These are phyloP conservation scores for Phyllosticta citriasiana DNA, from an alignment of 2,329 filamentous ascomycete species.

Conservation along the genomic window DNA sequence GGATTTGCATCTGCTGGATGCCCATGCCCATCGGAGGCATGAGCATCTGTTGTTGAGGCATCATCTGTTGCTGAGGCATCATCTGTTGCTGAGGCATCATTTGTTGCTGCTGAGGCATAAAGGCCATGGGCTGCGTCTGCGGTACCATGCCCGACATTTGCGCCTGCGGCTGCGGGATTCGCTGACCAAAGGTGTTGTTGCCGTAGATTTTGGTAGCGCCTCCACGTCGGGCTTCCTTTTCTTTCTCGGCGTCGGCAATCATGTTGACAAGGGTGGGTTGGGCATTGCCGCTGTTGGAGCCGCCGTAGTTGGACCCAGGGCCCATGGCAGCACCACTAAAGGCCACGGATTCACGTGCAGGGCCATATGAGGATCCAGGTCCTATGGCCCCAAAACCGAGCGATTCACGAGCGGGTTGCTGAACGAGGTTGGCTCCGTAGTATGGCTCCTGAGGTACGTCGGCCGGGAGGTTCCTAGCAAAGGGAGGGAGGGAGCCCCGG, in stretches of 20 bases:
- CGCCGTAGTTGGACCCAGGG: constrained; percentile 25
- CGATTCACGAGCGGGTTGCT: constrained; percentile 24
- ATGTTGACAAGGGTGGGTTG: constrained; percentile 27
- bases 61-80: background rate
- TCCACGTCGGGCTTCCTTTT: constrained; percentile 17
- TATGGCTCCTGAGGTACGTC: constrained; percentile 19
- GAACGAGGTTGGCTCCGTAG: constrained; percentile 26
- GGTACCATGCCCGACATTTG: background rate
- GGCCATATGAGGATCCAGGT: background rate
- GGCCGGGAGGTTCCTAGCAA: constrained; percentile 25
- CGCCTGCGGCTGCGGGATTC: constrained; percentile 1
- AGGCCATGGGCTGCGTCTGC: background rate
- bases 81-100: background rate
- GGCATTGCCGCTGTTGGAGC: constrained; percentile 20
- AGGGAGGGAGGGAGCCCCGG: constrained; percentile 19
- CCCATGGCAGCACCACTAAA: constrained; percentile 11
- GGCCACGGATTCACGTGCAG: constrained; percentile 21
- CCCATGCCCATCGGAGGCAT: constrained; percentile 3
- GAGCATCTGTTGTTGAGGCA: constrained; percentile 6
- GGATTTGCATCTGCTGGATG: constrained; percentile 7
- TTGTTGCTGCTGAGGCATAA: constrained; percentile 12
- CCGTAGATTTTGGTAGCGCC: constrained; percentile 7
- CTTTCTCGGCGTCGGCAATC: constrained; percentile 27
- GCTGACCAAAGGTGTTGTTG: background rate
- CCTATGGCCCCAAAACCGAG: constrained; percentile 19